phyloP scores from a whole-genome alignment of 768 basidiomycete genomes.

The Tulasnella calospora region DNA sequence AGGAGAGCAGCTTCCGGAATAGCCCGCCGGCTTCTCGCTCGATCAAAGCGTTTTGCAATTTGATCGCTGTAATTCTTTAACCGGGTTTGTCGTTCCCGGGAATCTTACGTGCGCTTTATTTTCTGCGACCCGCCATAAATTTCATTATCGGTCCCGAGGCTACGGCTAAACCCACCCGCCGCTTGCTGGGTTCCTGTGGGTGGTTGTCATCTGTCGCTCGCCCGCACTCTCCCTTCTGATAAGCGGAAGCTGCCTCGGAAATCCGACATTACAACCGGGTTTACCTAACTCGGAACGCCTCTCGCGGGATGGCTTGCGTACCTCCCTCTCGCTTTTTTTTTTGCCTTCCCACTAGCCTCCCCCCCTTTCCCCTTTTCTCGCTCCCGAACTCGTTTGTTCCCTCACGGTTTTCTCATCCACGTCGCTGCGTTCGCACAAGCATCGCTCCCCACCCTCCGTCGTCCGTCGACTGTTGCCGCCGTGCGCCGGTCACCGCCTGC shows the following conservation, averaged over 20 bases:
- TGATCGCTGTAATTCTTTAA: slow-evolving; percentile 1
- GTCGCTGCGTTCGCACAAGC: background rate
- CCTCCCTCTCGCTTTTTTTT: background rate
- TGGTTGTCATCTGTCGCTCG: background rate
- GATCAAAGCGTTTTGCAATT: background rate
- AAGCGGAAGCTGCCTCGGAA: slow-evolving; percentile 7
- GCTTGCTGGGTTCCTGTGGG: background rate
- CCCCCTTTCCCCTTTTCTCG: slow-evolving; percentile 1
- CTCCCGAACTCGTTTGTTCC: background rate
- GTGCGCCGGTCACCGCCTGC: background rate
- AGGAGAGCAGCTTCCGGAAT: background rate
- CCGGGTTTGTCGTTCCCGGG: background rate
- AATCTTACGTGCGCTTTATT: background rate
- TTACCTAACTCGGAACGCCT: background rate
- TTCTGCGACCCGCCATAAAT: slow-evolving; percentile 1
- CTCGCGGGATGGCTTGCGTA: background rate
- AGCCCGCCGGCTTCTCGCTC: slow-evolving; percentile 9
- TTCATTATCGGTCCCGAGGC: slow-evolving; percentile 6
- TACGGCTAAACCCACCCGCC: slow-evolving; percentile 1
- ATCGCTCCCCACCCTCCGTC: background rate
- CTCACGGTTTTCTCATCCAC: background rate
- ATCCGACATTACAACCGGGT: background rate
- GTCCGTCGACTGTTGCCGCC: background rate
- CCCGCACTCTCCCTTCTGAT: background rate
- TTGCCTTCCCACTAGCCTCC: background rate